phyloP scores from a whole-genome alignment of 2,329 filamentous ascomycete species.

The Endothia cerciana region DNA sequence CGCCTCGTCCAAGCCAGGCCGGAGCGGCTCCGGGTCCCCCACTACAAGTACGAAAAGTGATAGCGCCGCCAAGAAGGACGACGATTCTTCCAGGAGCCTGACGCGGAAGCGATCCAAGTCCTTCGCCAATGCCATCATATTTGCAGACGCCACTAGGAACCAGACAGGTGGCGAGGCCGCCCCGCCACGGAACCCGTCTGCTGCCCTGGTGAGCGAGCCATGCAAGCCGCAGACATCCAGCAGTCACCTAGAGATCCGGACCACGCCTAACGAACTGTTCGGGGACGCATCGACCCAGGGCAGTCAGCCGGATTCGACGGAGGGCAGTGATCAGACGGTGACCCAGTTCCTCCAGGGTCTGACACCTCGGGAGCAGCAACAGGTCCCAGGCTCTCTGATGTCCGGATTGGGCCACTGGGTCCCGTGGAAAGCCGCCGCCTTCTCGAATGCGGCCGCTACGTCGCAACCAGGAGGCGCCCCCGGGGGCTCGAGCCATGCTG shows the following conservation, averaged over 20 bases:
- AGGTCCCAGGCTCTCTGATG: constrained; percentile 37
- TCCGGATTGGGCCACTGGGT: constrained; percentile 51
- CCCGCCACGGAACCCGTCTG: constrained; percentile 42
- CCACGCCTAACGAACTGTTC: constrained; percentile 36
- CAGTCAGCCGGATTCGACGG: constrained; percentile 37
- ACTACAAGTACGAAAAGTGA: constrained; percentile 30
- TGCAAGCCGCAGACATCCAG: constrained; percentile 61
- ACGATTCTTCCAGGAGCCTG: constrained; percentile 24
- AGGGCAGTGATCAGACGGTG: constrained; percentile 28
- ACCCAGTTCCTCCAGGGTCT: constrained; percentile 32
- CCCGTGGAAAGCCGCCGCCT: constrained; percentile 43
- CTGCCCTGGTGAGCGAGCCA: constrained; percentile 56
- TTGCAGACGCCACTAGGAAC: constrained; percentile 43
- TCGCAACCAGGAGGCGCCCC: constrained; percentile 15
- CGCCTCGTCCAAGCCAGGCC: constrained; percentile 41
- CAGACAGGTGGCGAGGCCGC: constrained; percentile 36
- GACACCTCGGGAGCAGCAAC: constrained; percentile 34
- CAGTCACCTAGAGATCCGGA: constrained; percentile 53
- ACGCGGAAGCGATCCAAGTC: constrained; percentile 45
- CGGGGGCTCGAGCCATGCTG: constrained; percentile 50
- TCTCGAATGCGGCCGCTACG: constrained; percentile 34
- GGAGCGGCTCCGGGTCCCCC: constrained; percentile 34
- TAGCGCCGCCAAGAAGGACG: constrained; percentile 23
- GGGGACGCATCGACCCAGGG: constrained; percentile 26
- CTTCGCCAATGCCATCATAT: constrained; percentile 51